phyloP scores from a whole-genome alignment of 163 green algal genomes.

The Prototheca cutis region DNA sequence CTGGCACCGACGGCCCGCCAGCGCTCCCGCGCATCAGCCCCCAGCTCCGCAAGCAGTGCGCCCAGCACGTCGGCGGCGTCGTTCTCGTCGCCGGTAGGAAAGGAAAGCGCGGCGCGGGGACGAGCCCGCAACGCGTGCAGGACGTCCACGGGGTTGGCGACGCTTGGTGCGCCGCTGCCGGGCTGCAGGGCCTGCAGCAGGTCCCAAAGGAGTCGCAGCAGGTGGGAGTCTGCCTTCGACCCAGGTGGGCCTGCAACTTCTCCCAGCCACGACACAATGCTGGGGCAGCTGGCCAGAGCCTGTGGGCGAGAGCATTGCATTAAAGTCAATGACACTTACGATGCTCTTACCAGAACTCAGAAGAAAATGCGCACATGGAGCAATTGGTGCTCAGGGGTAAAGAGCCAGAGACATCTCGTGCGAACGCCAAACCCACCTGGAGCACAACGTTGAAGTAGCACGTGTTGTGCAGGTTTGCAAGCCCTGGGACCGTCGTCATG shows the following conservation, averaged over 20 bases:
- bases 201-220: constrained; percentile 36
- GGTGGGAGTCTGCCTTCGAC: too few species aligned
- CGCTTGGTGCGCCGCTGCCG: background rate
- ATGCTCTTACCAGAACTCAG: too few species aligned
- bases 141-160: background rate
- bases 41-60: background rate
- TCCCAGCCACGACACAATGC: too few species aligned
- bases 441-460: constrained; percentile 93
- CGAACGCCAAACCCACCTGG: constrained; percentile 44
- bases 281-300: too few species aligned
- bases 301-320: too few species aligned
- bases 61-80: background rate
- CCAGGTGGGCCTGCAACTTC: too few species aligned
- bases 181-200: constrained; percentile 49
- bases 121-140: background rate
- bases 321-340: too few species aligned
- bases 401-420: too few species aligned
- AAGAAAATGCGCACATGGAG: too few species aligned
- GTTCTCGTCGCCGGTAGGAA: background rate
- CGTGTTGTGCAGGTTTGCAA: constrained; percentile 91
- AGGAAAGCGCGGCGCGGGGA: background rate
- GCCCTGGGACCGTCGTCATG: constrained; percentile 25
- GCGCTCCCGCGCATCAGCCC: background rate
- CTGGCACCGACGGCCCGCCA: too few species aligned
- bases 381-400: too few species aligned